Conservation (phyloP, 345 rosid genomes). For the Gossypium stocksii region DNA sequence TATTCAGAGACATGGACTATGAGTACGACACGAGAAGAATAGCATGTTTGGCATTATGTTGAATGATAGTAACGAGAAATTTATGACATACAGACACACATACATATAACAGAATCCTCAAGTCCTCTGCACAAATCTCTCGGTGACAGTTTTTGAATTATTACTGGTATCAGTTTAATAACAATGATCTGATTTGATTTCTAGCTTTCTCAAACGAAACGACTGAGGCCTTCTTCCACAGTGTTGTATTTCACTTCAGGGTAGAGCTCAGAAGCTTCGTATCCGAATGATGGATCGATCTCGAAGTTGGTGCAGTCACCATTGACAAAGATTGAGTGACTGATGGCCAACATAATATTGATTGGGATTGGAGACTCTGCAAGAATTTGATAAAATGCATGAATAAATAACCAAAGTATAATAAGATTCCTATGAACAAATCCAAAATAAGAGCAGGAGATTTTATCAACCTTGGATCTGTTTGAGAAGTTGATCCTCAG, state of each 20-base stretch:
- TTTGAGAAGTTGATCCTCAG: conserved; percentile 55
- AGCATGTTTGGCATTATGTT: background rate
- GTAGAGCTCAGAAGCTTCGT: conserved; percentile 77
- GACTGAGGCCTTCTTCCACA: conserved; percentile 56
- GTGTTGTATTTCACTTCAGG: conserved; percentile 71
- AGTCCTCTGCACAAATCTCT: background rate
- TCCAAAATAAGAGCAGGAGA: background rate
- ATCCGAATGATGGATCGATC: conserved; percentile 62
- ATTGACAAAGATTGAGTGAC: conserved; percentile 57
- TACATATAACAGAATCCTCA: background rate
- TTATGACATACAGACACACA: background rate
- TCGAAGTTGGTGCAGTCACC: conserved; percentile 64
- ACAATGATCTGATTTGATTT: background rate
- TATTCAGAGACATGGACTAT: background rate
- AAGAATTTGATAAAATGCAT: background rate
- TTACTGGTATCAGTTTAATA: background rate
- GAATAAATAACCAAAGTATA: background rate
- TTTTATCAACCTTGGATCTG: conserved; percentile 42
- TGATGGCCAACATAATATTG: conserved; percentile 40
- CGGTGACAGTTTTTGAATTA: background rate
- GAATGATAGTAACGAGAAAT: background rate
- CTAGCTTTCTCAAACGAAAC: conserved; percentile 36
- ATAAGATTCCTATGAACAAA: background rate
- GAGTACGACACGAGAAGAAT: background rate
- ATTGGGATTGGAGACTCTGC: conserved; percentile 56